Evolutionary conservation across 2,329 filamentous ascomycete species (phyloP), one percentile per base, ranked within the genome.

Genomic region (Penicillium sclerotiorum): DNA sequence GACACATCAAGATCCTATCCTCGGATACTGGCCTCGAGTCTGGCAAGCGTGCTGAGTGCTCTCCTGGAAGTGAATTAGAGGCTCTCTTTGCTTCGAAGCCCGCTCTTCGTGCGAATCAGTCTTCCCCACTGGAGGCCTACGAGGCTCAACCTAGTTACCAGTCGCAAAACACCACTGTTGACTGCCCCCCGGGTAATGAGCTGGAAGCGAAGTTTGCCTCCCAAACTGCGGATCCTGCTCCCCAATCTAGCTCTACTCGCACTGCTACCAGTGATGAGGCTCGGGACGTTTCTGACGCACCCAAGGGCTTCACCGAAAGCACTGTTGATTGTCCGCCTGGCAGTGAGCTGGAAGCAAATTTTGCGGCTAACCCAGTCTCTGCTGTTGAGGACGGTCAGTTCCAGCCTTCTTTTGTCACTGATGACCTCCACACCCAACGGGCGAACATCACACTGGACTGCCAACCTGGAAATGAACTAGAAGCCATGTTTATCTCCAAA

Each of bases 271-370:
- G n/a, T n/a, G n/a, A n/a, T n/a, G 46, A 57, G 27, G 45, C 50
- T n/a, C 49, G 42, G 5, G 49, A 53, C 11, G 13, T 41, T n/a
- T 42, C 49, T 4, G 41, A 49, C 4, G 18, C 17, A 27, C 23
- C 44, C 4, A 15, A 2, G 5, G 11, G 8, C 13, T 13, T 8
- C 2, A 20, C 12, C n/a, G 25, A 42, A 30, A 13, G 15, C 11
- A 27, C 27, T 6, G 28, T 59, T 8, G 45, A 57, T n/a, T 57
- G 52, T 27, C n/a, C 57, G 6, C 53, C 58, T 12, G 55, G 51
- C 2, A 57, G 42, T 32, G 58, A 60, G 17, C 20, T 57, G 5
- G 51, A 61, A 8, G 47, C 57, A 2, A 43, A 52, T 20, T 51
- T 47, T 25, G 30, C 30, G 3, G 7, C 32, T 8, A 21, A 51